These are phyloP conservation scores for Cnidoscolus chayamansa DNA, from an alignment of 441 rosid genomes.

Conservation along the genomic window DNA sequence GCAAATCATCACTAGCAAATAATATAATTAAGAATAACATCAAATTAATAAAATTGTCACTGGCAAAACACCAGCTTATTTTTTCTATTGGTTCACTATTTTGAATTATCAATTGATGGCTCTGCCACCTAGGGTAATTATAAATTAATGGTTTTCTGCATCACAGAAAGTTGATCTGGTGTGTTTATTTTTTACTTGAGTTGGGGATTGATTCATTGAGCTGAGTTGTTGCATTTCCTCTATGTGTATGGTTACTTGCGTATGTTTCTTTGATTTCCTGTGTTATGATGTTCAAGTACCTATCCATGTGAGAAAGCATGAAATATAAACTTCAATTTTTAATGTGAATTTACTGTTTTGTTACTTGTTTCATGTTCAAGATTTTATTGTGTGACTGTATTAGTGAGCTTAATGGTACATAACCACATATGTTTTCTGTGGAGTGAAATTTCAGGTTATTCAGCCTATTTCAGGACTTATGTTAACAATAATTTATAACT, in stretches of 20 bases:
- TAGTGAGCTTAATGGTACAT: background rate
- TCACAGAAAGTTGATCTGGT: background rate
- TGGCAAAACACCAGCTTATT: background rate
- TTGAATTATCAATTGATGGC: too few species aligned
- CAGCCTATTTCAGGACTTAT: conserved; percentile 1
- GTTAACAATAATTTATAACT: conserved; percentile 1
- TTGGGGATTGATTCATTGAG: background rate
- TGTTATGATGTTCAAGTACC: background rate
- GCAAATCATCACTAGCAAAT: background rate
- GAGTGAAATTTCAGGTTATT: background rate
- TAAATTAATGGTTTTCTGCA: background rate
- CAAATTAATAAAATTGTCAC: background rate
- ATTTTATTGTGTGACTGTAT: background rate
- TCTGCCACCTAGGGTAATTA: background rate
- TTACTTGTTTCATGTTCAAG: background rate
- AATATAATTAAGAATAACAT: background rate
- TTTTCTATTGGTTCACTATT: background rate
- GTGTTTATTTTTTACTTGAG: background rate
- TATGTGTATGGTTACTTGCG: too few species aligned
- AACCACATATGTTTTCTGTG: background rate
- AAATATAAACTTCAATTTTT: too few species aligned
- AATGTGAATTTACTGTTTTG: background rate
- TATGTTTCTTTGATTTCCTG: background rate
- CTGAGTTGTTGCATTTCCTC: too few species aligned
- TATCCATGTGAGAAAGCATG: background rate